Evolutionary conservation across 202 grass and related monocot species (phyloP).

Genomic region (Bolboschoenoplectus hybrid): DNA sequence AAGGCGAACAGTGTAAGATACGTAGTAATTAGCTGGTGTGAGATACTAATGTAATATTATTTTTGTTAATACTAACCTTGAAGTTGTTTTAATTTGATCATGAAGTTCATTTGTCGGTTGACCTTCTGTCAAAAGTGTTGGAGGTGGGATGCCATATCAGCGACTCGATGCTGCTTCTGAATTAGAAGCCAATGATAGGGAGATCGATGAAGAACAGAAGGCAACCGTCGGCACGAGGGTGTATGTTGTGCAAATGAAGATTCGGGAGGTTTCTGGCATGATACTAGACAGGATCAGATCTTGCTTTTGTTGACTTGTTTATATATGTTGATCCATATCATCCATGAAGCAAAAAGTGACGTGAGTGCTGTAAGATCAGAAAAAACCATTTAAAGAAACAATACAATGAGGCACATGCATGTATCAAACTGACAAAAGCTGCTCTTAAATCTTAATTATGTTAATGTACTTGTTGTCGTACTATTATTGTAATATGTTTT

Average conservation of each 20-base stretch:
- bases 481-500: neutral
- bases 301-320: neutral
- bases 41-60: too few species aligned
- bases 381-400: neutral
- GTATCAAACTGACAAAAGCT: neutral
- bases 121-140: neutral
- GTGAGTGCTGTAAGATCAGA: neutral
- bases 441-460: neutral
- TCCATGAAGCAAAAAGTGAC: too few species aligned
- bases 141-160: neutral
- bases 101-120: too few species aligned
- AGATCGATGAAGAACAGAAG: neutral
- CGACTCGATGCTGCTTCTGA: neutral
- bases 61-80: too few species aligned
- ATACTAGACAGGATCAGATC: neutral
- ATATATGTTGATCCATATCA: neutral
- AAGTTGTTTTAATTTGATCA: too few species aligned
- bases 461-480: neutral
- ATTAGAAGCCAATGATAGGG: neutral
- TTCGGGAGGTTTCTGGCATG: neutral
- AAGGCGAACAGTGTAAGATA: too few species aligned
- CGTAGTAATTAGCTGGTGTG: too few species aligned
- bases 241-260: neutral
- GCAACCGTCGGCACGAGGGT: neutral
- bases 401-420: neutral